Evolutionary conservation across 2,329 filamentous ascomycete species (phyloP).

Genomic region (Fusarium sulawesiense): DNA sequence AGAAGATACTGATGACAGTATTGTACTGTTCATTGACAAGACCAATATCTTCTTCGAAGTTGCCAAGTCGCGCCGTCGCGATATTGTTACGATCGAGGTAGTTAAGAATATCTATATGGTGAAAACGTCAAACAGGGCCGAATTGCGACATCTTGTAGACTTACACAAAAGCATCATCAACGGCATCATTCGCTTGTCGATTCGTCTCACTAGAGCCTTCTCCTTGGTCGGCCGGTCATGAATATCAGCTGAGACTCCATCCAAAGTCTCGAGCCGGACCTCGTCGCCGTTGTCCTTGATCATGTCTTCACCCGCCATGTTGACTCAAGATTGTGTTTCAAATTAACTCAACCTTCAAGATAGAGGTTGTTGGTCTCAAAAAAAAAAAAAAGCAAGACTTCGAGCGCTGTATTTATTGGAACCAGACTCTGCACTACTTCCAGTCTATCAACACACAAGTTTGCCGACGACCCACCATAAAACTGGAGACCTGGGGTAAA

Average conservation of each 20-base stretch:
- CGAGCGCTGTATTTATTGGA: not conserved
- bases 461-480: not conserved
- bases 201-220: slow-evolving; percentile 1
- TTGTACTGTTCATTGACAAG: slow-evolving; percentile 25
- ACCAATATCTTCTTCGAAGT: slow-evolving; percentile 18
- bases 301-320: slow-evolving; percentile 1
- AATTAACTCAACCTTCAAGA: too few species aligned
- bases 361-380: too few species aligned
- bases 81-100: slow-evolving; percentile 29
- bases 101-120: slow-evolving; percentile 2
- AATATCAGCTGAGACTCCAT: not conserved
- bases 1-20: slow-evolving; percentile 52
- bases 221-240: slow-evolving; percentile 6
- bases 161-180: slow-evolving; percentile 18
- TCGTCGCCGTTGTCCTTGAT: not conserved
- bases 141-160: not conserved
- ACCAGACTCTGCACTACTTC: too few species aligned
- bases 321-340: not conserved
- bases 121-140: not conserved
- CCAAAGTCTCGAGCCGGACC: slow-evolving; percentile 7
- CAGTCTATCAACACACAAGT: too few species aligned
- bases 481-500: not conserved
- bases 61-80: slow-evolving; percentile 21
- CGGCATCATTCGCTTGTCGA: slow-evolving; percentile 26
- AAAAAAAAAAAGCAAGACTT: not conserved